Base-by-base conservation (phyloP, 768 basidiomycete genomes). In the Infundibulicybe gibba region DNA sequence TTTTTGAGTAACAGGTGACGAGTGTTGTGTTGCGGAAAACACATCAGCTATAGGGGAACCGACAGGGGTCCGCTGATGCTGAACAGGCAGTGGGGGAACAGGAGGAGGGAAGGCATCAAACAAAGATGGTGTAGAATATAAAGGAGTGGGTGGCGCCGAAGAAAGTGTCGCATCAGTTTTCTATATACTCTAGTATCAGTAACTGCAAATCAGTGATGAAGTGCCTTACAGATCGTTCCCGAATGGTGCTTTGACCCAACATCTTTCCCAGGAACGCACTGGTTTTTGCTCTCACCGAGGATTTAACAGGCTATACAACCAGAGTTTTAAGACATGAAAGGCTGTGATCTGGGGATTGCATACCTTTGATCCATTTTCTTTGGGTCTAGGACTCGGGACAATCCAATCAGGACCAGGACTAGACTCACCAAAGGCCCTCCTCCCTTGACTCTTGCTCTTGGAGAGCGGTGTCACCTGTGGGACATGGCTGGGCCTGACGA, bases 181-280 rank as follows among this genome's bases (percentile, higher is more conserved):
- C 82, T 84, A 49, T 49, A 48, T 47, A 35, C 34, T 47, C 38
- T 41, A 49, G 19, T 35, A 52, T 61, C 51, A 60, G 54, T 43
- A 41, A 32, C 47, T 33, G 25, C 41, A 51, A 40, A 54, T 54
- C 39, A 48, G 49, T 41, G 16, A 51, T 32, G 43, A 45, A 41
- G 51, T 45, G 20, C 48, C 76, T 61, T 64, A 89, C 87, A 45
- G 81, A 82, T 64, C 85, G 79, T 61, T 89, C 86, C 41, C 86
- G 75, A 25, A 79, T 73, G 30, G 75, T 76, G 41, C 68, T 72
- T 43, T 83, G 77, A 3, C 87, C 87, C 33, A 85, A 66, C 82
- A 92, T 85, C 65, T 83, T 90, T 2, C 87, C 87, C 52, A 86
- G 71, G 60, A 92, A 83, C 40, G 86, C 86, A 56, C 78, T 86